These are phyloP conservation scores for Penicillium paneum DNA, from an alignment of 2,329 filamentous ascomycete species.

Conservation along the genomic window DNA sequence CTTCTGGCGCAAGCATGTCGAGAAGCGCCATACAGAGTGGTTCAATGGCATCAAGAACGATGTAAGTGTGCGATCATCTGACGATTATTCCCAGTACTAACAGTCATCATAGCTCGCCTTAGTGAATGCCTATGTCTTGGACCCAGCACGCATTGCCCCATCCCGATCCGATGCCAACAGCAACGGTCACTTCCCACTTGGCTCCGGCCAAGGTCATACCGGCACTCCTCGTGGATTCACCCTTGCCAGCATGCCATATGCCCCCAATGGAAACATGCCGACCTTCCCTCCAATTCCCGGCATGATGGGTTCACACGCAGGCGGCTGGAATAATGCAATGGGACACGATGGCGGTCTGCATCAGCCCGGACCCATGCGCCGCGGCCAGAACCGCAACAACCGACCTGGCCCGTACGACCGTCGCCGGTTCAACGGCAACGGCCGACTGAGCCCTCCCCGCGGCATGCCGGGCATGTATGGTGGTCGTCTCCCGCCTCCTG, in stretches of 20 bases:
- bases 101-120: conserved; percentile 64
- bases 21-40: conserved; percentile 93
- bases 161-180: conserved; percentile 91
- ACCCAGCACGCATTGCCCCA: conserved; percentile 90
- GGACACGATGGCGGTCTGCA: conserved; percentile 46
- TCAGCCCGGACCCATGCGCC: conserved; percentile 64
- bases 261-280: neutral
- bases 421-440: conserved; percentile 47
- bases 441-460: conserved; percentile 48
- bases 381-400: conserved; percentile 62
- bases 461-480: conserved; percentile 37
- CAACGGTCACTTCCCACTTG: conserved; percentile 88
- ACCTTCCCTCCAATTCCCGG: conserved; percentile 33
- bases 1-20: conserved; percentile 97
- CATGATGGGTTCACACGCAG: conserved; percentile 32
- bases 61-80: conserved; percentile 55
- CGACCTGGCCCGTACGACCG: conserved; percentile 73
- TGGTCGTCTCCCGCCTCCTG: conserved; percentile 31
- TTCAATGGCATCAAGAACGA: conserved; percentile 75
- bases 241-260: conserved; percentile 66
- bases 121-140: conserved; percentile 90
- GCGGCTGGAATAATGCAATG: conserved; percentile 33
- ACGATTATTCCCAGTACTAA: conserved; percentile 2
- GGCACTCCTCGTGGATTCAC: conserved; percentile 93
- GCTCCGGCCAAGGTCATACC: conserved; percentile 69